Percentiles rank a stretch among this genome's conserved stretches.
Conservation (phyloP, 257 asterid species). For the Plantago ovata region DNA sequence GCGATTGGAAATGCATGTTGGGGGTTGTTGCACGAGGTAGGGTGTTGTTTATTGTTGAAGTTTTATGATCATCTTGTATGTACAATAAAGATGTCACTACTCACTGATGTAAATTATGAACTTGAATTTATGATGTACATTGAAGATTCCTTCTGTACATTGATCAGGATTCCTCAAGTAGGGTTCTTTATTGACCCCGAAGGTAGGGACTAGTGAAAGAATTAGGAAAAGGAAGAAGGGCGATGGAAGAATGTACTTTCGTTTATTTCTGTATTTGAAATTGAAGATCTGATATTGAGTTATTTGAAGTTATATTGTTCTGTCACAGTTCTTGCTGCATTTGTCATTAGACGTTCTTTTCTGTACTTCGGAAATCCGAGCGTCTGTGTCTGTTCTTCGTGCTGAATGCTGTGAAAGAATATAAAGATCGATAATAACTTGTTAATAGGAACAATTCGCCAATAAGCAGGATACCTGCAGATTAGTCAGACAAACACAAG, state of each 20-base stretch:
- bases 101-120: slow-evolving; percentile 7
- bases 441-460: too few relatives aligned
- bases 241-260: slow-evolving; percentile 12
- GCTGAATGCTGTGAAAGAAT: too few relatives aligned
- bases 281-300: not conserved
- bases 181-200: slow-evolving; percentile 1
- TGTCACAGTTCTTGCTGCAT: too few relatives aligned
- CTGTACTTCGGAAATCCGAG: too few relatives aligned
- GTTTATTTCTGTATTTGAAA: slow-evolving; percentile 5
- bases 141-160: slow-evolving; percentile 11
- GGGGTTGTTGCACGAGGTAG: not conserved
- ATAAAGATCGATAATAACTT: too few relatives aligned
- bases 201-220: not conserved
- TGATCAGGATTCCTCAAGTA: not conserved
- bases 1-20: too few relatives aligned
- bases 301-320: too few relatives aligned
- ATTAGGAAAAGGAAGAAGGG: not conserved
- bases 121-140: slow-evolving; percentile 14
- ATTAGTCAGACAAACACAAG: too few relatives aligned
- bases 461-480: too few relatives aligned
- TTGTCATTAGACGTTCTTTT: too few relatives aligned
- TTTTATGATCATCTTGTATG: slow-evolving; percentile 20
- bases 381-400: too few relatives aligned
- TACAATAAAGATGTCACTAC: slow-evolving; percentile 24
- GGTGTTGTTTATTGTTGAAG: slow-evolving; percentile 3